Percentiles rank a stretch among this genome's conserved stretches.
Evolutionary conservation across 768 basidiomycete genomes (phyloP).

Genomic region (Mycena capillaripes): DNA sequence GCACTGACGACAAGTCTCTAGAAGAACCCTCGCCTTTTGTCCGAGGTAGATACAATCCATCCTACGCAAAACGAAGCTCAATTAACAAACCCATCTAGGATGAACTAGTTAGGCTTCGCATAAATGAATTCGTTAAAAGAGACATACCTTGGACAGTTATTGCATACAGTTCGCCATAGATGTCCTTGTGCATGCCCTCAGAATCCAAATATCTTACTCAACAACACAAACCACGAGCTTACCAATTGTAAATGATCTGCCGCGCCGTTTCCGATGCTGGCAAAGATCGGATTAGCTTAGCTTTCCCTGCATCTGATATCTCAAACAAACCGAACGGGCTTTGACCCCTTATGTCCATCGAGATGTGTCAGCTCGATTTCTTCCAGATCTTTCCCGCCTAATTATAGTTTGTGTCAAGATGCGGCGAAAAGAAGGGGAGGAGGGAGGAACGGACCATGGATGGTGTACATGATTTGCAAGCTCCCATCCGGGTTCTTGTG

Average conservation of each 20-base stretch:
- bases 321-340: conserved; percentile 73
- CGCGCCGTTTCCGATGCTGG: conserved; percentile 93
- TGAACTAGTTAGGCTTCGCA: not conserved
- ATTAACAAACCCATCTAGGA: not conserved
- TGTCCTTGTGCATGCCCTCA: conserved; percentile 71
- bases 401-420: not conserved
- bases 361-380: conserved; percentile 89
- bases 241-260: conserved; percentile 94
- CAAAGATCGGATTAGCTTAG: not conserved
- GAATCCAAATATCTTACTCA: not conserved
- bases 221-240: conserved; percentile 22
- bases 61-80: conserved; percentile 49
- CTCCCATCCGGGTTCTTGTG: conserved; percentile 92
- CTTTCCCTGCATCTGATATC: not conserved
- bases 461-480: conserved; percentile 97
- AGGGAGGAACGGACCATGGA: conserved; percentile 75
- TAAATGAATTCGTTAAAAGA: not conserved
- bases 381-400: conserved; percentile 83
- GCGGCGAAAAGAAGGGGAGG: not conserved
- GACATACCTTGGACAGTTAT: not conserved
- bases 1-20: too few species aligned
- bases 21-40: conserved; percentile 74
- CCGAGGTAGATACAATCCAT: conserved; percentile 98
- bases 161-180: conserved; percentile 92
- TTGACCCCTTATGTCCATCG: conserved; percentile 89